Evolutionary conservation across 192 early-diverging fungal species (phyloP).

Genomic region (Chytriomyces sp.): DNA sequence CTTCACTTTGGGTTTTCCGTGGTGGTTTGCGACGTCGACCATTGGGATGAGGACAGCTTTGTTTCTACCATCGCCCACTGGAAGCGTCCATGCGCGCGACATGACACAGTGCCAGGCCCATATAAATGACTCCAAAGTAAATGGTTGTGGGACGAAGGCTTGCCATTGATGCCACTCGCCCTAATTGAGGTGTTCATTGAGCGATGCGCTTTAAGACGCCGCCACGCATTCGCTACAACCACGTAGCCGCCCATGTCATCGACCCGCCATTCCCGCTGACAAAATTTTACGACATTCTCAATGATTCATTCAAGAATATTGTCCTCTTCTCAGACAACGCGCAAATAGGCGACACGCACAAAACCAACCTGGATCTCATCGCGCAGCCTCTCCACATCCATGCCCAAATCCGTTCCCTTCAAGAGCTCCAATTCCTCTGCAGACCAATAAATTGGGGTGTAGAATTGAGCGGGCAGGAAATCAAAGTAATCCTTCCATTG

Average conservation of each 20-base stretch:
- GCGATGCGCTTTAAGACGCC: too few species aligned
- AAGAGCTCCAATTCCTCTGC: not conserved
- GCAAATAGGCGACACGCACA: not conserved
- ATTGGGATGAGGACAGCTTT: constrained; percentile 18
- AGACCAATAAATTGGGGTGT: constrained; percentile 14
- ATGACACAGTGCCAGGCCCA: constrained; percentile 20
- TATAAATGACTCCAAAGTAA: not conserved
- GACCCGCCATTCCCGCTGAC: too few species aligned
- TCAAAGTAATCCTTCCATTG: constrained; percentile 1
- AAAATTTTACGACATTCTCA: too few species aligned
- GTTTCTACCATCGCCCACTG: constrained; percentile 8
- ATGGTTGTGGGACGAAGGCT: not conserved
- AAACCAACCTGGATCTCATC: constrained; percentile 9
- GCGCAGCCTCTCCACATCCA: not conserved
- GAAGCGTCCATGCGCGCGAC: constrained; percentile 13
- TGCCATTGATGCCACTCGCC: constrained; percentile 10
- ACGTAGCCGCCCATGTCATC: too few species aligned
- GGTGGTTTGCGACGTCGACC: constrained; percentile 26
- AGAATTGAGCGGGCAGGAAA: not conserved
- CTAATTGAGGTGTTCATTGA: too few species aligned
- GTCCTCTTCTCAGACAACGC: not conserved
- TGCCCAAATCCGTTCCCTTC: constrained; percentile 3
- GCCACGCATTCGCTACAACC: too few species aligned
- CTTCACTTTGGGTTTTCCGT: constrained; percentile 20
- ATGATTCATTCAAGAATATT: not conserved